Percentiles rank a stretch among this genome's conserved stretches.
phyloP scores from a whole-genome alignment of 1,284 basidiomycete species.

The Macrocystidia cucumis region DNA sequence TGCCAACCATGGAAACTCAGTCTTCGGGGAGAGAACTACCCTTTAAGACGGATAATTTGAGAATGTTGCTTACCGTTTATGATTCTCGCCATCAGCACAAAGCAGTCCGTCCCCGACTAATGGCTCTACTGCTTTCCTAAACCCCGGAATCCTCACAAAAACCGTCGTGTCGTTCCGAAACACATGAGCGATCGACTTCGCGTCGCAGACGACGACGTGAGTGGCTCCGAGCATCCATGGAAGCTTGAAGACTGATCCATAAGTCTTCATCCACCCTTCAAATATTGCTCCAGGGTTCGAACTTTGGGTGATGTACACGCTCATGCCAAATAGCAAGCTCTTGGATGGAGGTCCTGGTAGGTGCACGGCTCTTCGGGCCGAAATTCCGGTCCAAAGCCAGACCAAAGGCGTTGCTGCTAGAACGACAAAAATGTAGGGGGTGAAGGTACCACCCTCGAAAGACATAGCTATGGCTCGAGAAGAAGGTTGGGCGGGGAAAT shows the following conservation, averaged over 20 bases:
- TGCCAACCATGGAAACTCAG: slow-evolving; percentile 9
- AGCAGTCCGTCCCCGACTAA: background rate
- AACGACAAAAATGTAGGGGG: no score
- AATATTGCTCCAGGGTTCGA: background rate
- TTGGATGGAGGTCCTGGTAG: background rate
- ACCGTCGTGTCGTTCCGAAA: background rate
- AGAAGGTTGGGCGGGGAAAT: no score
- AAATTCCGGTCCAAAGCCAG: no score
- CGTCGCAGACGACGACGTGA: slow-evolving; percentile 1
- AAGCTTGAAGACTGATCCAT: background rate
- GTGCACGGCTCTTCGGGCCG: no score
- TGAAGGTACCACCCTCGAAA: no score
- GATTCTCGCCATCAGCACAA: slow-evolving; percentile 1
- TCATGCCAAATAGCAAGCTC: background rate
- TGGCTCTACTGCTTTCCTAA: background rate
- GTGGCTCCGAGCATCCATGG: background rate
- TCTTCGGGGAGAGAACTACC: background rate
- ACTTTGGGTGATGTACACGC: background rate
- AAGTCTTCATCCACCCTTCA: background rate
- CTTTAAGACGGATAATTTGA: no score
- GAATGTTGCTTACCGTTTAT: no score
- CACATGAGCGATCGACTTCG: background rate
- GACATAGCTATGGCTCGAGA: no score
- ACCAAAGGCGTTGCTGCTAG: no score
- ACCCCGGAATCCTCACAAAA: background rate